phyloP scores from a whole-genome alignment of 768 basidiomycete genomes.

The Brasilioporus rufonigricans region DNA sequence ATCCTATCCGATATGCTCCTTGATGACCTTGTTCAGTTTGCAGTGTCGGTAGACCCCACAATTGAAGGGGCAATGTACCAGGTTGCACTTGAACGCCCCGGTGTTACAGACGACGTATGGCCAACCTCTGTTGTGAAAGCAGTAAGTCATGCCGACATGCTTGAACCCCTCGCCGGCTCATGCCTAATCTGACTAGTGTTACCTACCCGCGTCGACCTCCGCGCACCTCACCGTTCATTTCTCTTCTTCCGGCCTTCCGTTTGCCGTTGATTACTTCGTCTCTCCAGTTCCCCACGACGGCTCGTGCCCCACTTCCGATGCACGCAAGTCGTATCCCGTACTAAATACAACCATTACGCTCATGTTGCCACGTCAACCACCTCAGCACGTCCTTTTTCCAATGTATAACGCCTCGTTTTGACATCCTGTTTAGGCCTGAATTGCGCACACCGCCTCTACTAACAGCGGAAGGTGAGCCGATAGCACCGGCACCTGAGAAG shows the following conservation, averaged over 20 bases:
- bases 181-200: constrained; percentile 49
- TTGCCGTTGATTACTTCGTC: constrained; percentile 71
- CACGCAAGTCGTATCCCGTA: constrained; percentile 30
- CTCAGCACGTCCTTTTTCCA: constrained; percentile 44
- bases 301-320: constrained; percentile 43
- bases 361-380: constrained; percentile 46
- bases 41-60: constrained; percentile 37
- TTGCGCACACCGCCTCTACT: constrained; percentile 67
- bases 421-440: constrained; percentile 49
- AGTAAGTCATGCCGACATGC: constrained; percentile 55
- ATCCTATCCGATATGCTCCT: constrained; percentile 40
- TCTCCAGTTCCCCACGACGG: constrained; percentile 68
- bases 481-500: constrained; percentile 64
- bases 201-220: constrained; percentile 50
- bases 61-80: constrained; percentile 59
- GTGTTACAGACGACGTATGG: constrained; percentile 35
- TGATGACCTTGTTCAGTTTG: constrained; percentile 47
- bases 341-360: constrained; percentile 56
- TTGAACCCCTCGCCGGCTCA: constrained; percentile 14
- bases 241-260: constrained; percentile 45
- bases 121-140: constrained; percentile 36
- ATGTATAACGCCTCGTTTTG: not conserved
- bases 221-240: constrained; percentile 61
- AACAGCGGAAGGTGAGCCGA: constrained; percentile 61
- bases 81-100: constrained; percentile 58